Evolutionary conservation across 257 asterid species (phyloP).

Genomic region (Oldenlandia corymbosa): DNA sequence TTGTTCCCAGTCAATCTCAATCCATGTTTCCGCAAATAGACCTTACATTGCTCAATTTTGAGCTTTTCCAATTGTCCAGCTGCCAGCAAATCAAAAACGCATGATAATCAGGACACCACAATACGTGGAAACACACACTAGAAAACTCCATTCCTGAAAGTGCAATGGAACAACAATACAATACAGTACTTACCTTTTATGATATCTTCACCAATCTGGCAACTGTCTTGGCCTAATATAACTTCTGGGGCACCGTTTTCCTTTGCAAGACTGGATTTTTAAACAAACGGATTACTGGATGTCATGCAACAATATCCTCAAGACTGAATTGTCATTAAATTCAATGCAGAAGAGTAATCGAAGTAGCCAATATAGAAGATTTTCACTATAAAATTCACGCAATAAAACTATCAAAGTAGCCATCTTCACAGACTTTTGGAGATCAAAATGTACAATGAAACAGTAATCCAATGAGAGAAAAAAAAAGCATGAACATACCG

Average conservation of each 20-base stretch:
- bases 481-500: conserved; percentile 15
- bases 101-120: not conserved
- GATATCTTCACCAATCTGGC: conserved; percentile 38
- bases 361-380: too few relatives aligned
- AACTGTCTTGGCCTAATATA: conserved; percentile 38
- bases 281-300: too few relatives aligned
- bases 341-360: too few relatives aligned
- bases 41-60: conserved; percentile 78
- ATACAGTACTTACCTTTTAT: conserved; percentile 39
- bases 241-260: conserved; percentile 23
- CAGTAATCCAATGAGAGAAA: not conserved
- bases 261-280: conserved; percentile 21
- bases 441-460: too few relatives aligned
- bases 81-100: not conserved
- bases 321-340: too few relatives aligned
- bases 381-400: too few relatives aligned
- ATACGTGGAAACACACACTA: not conserved
- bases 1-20: conserved; percentile 81
- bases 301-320: not conserved
- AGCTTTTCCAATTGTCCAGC: conserved; percentile 52
- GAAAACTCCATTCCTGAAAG: too few relatives aligned
- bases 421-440: too few relatives aligned
- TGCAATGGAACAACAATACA: too few relatives aligned
- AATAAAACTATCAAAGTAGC: too few relatives aligned
- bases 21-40: conserved; percentile 71